phyloP scores from a whole-genome alignment of 2,329 filamentous ascomycete species.

The Colletotrichum chrysophilum region DNA sequence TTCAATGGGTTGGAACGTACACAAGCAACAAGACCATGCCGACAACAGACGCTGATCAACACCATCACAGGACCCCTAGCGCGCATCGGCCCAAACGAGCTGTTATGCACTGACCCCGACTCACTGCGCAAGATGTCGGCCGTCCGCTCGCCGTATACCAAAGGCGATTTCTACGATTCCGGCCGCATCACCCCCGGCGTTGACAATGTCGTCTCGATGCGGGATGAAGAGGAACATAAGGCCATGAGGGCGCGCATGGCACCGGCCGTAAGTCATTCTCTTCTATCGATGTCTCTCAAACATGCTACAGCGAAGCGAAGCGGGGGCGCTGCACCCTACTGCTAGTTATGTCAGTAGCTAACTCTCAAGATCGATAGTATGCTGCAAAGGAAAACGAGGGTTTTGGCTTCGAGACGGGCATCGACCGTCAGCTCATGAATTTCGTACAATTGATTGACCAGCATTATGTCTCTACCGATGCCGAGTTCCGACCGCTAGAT shows the following conservation, averaged over 20 bases:
- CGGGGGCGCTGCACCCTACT: neutral
- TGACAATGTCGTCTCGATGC: constrained; percentile 39
- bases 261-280: constrained; percentile 39
- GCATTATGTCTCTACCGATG: constrained; percentile 49
- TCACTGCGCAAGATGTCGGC: constrained; percentile 35
- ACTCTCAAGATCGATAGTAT: constrained; percentile 41
- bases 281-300: neutral
- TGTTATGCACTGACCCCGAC: constrained; percentile 44
- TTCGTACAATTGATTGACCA: constrained; percentile 50
- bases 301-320: neutral
- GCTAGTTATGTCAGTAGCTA: neutral
- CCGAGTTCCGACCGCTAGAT: constrained; percentile 44
- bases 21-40: neutral
- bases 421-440: constrained; percentile 41
- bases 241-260: constrained; percentile 49
- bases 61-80: constrained; percentile 34
- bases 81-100: constrained; percentile 47
- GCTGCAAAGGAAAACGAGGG: constrained; percentile 53
- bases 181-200: constrained; percentile 39
- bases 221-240: constrained; percentile 38
- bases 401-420: constrained; percentile 43
- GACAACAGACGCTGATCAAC: constrained; percentile 16
- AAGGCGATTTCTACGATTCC: constrained; percentile 40
- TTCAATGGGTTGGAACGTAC: neutral
- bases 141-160: constrained; percentile 40